These are phyloP conservation scores for Yamadazyma sp. DNA, from an alignment of 1,139 yeast species.

Conservation along the genomic window DNA sequence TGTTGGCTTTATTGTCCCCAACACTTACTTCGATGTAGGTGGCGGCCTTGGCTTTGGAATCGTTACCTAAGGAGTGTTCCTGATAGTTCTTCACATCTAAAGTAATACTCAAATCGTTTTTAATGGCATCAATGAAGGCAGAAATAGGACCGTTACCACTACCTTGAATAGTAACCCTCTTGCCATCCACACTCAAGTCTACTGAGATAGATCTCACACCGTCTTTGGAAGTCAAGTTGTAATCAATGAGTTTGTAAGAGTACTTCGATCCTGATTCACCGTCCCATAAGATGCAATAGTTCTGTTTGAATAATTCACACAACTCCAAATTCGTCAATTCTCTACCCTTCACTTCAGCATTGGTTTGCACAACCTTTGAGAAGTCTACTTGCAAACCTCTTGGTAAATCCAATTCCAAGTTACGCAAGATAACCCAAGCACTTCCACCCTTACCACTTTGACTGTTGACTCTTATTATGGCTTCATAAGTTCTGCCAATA, in stretches of 20 bases:
- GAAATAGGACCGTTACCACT: slow-evolving; percentile 51
- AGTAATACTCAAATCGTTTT: slow-evolving; percentile 12
- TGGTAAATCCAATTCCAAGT: slow-evolving; percentile 49
- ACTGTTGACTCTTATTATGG: slow-evolving; percentile 52
- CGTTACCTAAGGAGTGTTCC: slow-evolving; percentile 47
- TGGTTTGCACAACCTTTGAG: slow-evolving; percentile 38
- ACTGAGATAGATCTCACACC: slow-evolving; percentile 15
- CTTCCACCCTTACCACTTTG: slow-evolving; percentile 55
- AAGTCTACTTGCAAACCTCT: slow-evolving; percentile 46
- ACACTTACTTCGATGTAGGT: slow-evolving; percentile 43
- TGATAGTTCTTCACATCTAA: slow-evolving; percentile 42
- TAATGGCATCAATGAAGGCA: slow-evolving; percentile 43
- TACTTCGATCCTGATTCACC: slow-evolving; percentile 32
- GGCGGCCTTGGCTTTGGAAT: slow-evolving; percentile 47
- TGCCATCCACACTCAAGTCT: slow-evolving; percentile 18
- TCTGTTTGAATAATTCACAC: slow-evolving; percentile 34
- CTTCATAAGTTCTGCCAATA: slow-evolving; percentile 51
- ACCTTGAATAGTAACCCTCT: slow-evolving; percentile 26
- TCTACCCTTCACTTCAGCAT: slow-evolving; percentile 44
- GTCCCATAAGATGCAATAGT: slow-evolving; percentile 36
- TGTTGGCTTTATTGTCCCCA: slow-evolving; percentile 24
- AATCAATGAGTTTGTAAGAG: slow-evolving; percentile 51
- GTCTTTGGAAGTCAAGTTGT: slow-evolving; percentile 36
- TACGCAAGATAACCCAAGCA: slow-evolving; percentile 50
- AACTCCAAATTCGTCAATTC: slow-evolving; percentile 48